phyloP scores from a whole-genome alignment of 352 stramenopile species.

The Globisporangium spiculum region DNA sequence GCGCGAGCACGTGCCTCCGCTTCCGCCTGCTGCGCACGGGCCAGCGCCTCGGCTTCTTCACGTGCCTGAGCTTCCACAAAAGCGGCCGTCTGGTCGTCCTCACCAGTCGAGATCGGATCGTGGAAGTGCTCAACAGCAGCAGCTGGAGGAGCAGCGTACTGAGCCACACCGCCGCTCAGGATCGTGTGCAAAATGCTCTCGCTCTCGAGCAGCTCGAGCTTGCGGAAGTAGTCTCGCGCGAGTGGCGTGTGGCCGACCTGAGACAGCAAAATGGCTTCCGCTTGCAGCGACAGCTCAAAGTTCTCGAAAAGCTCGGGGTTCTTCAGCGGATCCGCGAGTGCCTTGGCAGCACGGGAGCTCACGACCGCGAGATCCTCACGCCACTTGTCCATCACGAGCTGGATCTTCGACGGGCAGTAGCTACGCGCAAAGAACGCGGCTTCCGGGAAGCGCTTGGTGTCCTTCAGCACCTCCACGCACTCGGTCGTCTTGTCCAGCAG shows the following conservation, averaged over 20 bases:
- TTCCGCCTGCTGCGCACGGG: background rate
- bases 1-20: slow-evolving; percentile 12
- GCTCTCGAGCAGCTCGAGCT: slow-evolving; percentile 60
- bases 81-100: background rate
- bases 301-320: slow-evolving; percentile 97
- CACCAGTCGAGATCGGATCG: background rate
- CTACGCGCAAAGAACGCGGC: slow-evolving; percentile 98
- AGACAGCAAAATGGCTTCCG: slow-evolving; percentile 89
- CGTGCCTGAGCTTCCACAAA: background rate
- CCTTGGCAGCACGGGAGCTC: slow-evolving; percentile 91
- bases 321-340: slow-evolving; percentile 90
- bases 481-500: slow-evolving; percentile 94
- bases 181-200: slow-evolving; percentile 55
- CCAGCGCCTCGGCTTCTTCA: background rate
- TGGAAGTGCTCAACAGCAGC: slow-evolving; percentile 6
- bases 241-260: background rate
- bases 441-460: slow-evolving; percentile 95
- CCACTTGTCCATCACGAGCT: slow-evolving; percentile 96
- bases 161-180: slow-evolving; percentile 19
- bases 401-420: slow-evolving; percentile 95
- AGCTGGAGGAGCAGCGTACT: background rate
- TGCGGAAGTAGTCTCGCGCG: slow-evolving; percentile 62
- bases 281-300: slow-evolving; percentile 91
- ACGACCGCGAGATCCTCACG: slow-evolving; percentile 89
- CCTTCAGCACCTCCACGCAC: slow-evolving; percentile 94